These are phyloP conservation scores for Fusarium avenaceum DNA, from an alignment of 2,329 filamentous ascomycete genomes.

Conservation along the genomic window DNA sequence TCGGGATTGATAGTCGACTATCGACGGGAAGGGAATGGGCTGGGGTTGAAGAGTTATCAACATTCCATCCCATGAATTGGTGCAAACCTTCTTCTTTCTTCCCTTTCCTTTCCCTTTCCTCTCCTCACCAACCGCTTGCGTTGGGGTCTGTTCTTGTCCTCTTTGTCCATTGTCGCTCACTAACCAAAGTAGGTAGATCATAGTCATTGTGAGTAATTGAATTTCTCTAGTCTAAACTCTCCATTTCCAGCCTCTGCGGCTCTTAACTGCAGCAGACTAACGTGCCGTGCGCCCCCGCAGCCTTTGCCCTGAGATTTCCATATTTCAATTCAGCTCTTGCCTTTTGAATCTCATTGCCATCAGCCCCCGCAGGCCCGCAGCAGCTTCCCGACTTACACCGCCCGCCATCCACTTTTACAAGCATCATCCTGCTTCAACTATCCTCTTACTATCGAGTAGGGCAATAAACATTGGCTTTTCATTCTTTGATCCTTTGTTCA, in stretches of 20 bases:
- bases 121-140: constrained; percentile 27
- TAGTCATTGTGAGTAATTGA: constrained; percentile 31
- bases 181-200: constrained; percentile 18
- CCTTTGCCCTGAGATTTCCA: constrained; percentile 18
- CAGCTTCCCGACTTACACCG: constrained; percentile 49
- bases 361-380: constrained; percentile 43
- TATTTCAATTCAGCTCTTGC: constrained; percentile 29
- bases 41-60: constrained; percentile 33
- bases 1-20: constrained; percentile 11
- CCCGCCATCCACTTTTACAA: constrained; percentile 45
- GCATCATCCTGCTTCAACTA: constrained; percentile 42
- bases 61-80: constrained; percentile 38
- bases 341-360: constrained; percentile 23
- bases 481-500: constrained; percentile 17
- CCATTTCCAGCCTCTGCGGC: constrained; percentile 17
- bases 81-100: constrained; percentile 30
- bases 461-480: constrained; percentile 20
- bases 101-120: not conserved
- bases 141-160: constrained; percentile 16
- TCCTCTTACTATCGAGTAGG: constrained; percentile 18
- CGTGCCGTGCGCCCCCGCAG: constrained; percentile 33
- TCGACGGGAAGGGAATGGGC: constrained; percentile 32
- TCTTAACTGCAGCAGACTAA: constrained; percentile 13
- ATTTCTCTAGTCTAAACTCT: not conserved
- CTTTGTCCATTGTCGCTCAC: constrained; percentile 26